These are phyloP conservation scores for Oleoguttula mirabilis DNA, from an alignment of 495 filamentous ascomycete genomes.

Conservation along the genomic window DNA sequence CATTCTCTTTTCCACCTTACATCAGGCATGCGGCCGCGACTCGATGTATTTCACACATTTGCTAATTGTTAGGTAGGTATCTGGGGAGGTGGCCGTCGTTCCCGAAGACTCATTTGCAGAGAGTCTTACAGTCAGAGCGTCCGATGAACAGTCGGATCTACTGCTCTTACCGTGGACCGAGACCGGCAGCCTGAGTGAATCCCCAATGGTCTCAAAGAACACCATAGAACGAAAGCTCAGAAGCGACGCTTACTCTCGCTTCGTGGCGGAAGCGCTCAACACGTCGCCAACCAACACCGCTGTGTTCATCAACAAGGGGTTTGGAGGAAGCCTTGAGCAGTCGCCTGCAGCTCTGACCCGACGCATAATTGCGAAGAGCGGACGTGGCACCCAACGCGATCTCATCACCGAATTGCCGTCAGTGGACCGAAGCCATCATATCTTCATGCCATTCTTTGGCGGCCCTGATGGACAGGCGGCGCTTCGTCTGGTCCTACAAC, in stretches of 20 bases:
- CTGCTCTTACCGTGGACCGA: slow-evolving; percentile 88
- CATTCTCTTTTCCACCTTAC: no score
- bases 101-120: slow-evolving; percentile 70
- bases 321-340: slow-evolving; percentile 40
- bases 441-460: slow-evolving; percentile 81
- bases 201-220: slow-evolving; percentile 30
- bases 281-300: slow-evolving; percentile 54
- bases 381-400: slow-evolving; percentile 37
- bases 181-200: slow-evolving; percentile 58
- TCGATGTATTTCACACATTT: no score
- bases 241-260: slow-evolving; percentile 21
- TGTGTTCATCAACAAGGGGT: slow-evolving; percentile 70
- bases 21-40: no score
- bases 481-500: slow-evolving; percentile 65
- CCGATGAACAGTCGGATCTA: slow-evolving; percentile 60
- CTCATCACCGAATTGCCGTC: slow-evolving; percentile 34
- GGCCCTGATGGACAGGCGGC: slow-evolving; percentile 75
- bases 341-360: slow-evolving; percentile 31
- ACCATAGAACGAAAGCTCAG: slow-evolving; percentile 27
- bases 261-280: slow-evolving; percentile 49
- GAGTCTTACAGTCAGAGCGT: slow-evolving; percentile 53
- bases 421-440: slow-evolving; percentile 60
- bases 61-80: no score
- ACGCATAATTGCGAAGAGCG: slow-evolving; percentile 44
- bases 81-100: slow-evolving; percentile 64